phyloP scores from a whole-genome alignment of 306 rosid genomes.

The Delonix regia region DNA sequence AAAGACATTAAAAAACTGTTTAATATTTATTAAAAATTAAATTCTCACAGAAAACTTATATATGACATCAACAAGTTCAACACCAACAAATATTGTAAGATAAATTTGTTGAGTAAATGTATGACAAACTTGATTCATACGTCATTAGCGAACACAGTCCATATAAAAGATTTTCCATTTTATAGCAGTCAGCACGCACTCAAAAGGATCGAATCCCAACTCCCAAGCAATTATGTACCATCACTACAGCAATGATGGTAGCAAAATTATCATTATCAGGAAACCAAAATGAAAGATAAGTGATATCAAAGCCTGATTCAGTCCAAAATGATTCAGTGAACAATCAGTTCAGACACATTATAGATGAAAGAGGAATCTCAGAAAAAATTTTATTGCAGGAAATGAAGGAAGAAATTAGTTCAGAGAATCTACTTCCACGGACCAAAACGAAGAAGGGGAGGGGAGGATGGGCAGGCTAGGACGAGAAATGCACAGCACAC shows the following conservation, averaged over 20 bases:
- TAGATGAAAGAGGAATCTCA: conserved; percentile 25
- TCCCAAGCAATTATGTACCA: conserved; percentile 7
- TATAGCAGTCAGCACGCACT: not conserved
- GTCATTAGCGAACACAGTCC: too few relatives aligned
- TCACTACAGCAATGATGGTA: conserved; percentile 22
- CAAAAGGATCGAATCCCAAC: conserved; percentile 17
- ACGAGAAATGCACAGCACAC: conserved; percentile 35
- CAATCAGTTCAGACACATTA: conserved; percentile 25
- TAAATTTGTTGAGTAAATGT: too few relatives aligned
- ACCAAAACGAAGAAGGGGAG: not conserved
- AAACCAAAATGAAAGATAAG: not conserved
- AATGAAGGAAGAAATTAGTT: conserved; percentile 14
- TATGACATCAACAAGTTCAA: too few relatives aligned
- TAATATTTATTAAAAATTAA: too few relatives aligned
- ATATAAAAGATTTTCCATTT: too few relatives aligned
- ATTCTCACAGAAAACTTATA: too few relatives aligned
- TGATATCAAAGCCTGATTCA: not conserved
- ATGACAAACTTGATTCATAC: too few relatives aligned
- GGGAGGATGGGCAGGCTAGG: not conserved
- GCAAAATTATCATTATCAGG: not conserved
- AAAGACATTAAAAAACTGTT: too few relatives aligned
- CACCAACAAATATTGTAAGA: too few relatives aligned
- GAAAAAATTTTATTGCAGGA: conserved; percentile 36
- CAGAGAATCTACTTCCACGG: conserved; percentile 18
- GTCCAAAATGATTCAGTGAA: not conserved